A percentile compares a stretch with the other conserved stretches of the same genome.
These are phyloP conservation scores for Wickerhamomyces rabaulensis DNA, from an alignment of 805 yeast genomes.

Conservation along the genomic window DNA sequence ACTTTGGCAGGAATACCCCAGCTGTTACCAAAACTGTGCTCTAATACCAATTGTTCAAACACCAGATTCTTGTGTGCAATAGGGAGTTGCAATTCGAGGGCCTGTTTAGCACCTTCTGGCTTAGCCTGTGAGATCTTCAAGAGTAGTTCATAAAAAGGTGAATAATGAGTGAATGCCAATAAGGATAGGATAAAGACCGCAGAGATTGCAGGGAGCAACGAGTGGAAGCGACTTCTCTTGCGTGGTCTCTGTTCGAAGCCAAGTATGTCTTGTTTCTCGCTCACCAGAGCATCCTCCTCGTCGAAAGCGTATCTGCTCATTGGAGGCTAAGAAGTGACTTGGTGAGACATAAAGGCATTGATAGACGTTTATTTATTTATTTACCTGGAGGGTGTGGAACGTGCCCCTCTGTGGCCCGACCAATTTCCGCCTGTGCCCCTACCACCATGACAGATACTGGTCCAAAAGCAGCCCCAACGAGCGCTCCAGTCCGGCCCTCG, in stretches of 20 bases:
- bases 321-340: too few relatives aligned
- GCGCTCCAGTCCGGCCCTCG: constrained; percentile 6
- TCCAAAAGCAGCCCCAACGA: background rate
- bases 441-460: background rate
- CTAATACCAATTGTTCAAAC: constrained; percentile 33
- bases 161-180: background rate
- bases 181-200: background rate
- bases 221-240: background rate
- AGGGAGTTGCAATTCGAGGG: constrained; percentile 22
- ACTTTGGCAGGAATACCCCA: constrained; percentile 53
- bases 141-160: background rate
- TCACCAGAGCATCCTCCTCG: background rate
- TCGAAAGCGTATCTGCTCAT: background rate
- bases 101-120: constrained; percentile 7
- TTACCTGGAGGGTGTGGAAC: too few relatives aligned
- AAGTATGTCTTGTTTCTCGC: background rate
- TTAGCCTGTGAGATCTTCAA: background rate
- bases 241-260: background rate
- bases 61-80: constrained; percentile 25
- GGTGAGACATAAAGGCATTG: too few relatives aligned
- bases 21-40: constrained; percentile 48
- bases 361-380: too few relatives aligned
- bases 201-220: background rate
- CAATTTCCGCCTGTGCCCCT: background rate
- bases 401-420: too few relatives aligned